phyloP scores from a whole-genome alignment of 768 basidiomycete species.

The Naganishia vaughanmartiniae region DNA sequence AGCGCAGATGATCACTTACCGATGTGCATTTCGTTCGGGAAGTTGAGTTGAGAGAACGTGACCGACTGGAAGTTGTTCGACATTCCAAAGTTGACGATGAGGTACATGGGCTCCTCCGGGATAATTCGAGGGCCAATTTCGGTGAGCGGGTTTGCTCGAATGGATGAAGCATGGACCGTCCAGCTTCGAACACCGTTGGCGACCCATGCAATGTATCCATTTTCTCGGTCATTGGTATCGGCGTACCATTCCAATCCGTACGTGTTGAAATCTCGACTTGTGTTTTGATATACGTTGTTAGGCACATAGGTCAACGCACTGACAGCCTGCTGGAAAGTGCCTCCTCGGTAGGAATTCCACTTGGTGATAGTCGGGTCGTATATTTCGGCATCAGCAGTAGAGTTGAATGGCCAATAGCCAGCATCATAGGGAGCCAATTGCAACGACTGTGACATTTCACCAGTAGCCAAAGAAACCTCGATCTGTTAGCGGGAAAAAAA shows the following conservation, averaged over 20 bases:
- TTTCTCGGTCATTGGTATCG: slow-evolving; percentile 40
- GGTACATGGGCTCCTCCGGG: slow-evolving; percentile 79
- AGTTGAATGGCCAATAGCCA: slow-evolving; percentile 59
- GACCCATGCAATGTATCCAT: slow-evolving; percentile 51
- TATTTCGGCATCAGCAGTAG: slow-evolving; percentile 55
- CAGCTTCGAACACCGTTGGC: slow-evolving; percentile 43
- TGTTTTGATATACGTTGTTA: slow-evolving; percentile 39
- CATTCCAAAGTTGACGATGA: slow-evolving; percentile 80
- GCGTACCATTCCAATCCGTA: slow-evolving; percentile 57
- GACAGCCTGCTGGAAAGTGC: slow-evolving; percentile 60
- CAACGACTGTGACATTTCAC: slow-evolving; percentile 64
- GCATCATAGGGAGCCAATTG: slow-evolving; percentile 67
- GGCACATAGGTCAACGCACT: slow-evolving; percentile 56
- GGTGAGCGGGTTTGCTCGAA: slow-evolving; percentile 62
- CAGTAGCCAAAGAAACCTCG: slow-evolving; percentile 61
- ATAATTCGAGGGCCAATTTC: slow-evolving; percentile 69
- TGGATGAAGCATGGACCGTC: slow-evolving; percentile 63
- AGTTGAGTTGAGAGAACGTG: slow-evolving; percentile 56
- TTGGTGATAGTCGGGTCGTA: slow-evolving; percentile 52
- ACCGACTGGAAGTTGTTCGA: slow-evolving; percentile 54
- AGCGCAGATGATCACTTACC: slow-evolving; percentile 44
- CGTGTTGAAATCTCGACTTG: slow-evolving; percentile 39
- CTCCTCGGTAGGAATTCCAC: slow-evolving; percentile 52
- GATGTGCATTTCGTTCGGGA: slow-evolving; percentile 75
- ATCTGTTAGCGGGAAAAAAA: slow-evolving; percentile 53